Base-by-base conservation (phyloP, 2,329 filamentous ascomycete species). In the Beauveria varroae region DNA sequence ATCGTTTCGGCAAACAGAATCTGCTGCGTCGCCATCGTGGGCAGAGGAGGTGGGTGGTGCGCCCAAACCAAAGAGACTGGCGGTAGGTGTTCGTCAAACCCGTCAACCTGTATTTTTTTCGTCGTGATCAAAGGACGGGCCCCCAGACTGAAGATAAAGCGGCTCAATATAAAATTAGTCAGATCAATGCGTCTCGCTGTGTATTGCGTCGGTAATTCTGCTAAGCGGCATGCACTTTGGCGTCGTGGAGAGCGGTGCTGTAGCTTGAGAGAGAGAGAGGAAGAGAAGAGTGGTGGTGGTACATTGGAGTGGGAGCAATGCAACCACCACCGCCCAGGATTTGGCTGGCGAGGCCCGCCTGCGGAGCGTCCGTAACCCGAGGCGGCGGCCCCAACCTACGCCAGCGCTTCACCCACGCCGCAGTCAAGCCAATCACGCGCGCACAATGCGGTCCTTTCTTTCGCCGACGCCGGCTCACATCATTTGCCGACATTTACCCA, bases 1-100 rank as follows among this genome's bases (percentile, higher is more conserved):
- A 89, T 85, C 22, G 86, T 88, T 69, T 89, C 85, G 64, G 83
- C 79, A 69, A 88, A 84, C 62, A 87, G 75, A 47, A 85, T 76
- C 68, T 87, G 85, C 68, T 87, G 84, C 61, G 74, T 73, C 62
- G 76, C 74, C 75, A 79, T 78, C 67, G 64, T 65, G 63, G 66
- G 63, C 53, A 50, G 14, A 49, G 50, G 50, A 52, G 22, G 8
- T 26, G 50, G 26, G 49, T 16, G 28, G 49, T 43, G 30, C 20
- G 40, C 28, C 20, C 34, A 10, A 53, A 9, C 9, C 26, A n/a
- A 46, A 34, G 28, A 18, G 26, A 34, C 18, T 47, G 41, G 26
- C 9, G 34, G 34, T 22, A 16, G 55, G 43, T 18, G 30, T 14
- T 55, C 34, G 44, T 44, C 40, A 43, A 55, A 55, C 6, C 52